Percentiles rank a stretch among this genome's conserved stretches.
phyloP scores from a whole-genome alignment of 2,329 filamentous ascomycete genomes.

The Alternaria sp. region DNA sequence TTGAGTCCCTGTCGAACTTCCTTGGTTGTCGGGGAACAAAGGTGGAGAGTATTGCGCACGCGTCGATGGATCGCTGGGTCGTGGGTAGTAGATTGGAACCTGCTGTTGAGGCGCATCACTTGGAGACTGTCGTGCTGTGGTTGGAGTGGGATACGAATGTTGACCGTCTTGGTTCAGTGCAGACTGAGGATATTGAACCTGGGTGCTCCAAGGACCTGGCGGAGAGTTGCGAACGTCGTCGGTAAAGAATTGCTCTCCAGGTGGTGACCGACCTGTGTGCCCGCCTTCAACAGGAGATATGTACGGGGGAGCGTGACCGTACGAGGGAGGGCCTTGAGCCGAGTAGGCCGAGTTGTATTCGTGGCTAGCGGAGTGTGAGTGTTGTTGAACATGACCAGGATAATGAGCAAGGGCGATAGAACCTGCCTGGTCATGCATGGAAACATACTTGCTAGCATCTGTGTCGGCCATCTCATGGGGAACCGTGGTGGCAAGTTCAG shows the following conservation, averaged over 20 bases:
- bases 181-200: constrained; percentile 24
- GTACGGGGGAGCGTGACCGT: constrained; percentile 12
- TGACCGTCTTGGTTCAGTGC: constrained; percentile 26
- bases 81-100: constrained; percentile 38
- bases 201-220: constrained; percentile 26
- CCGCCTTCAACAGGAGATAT: constrained; percentile 19
- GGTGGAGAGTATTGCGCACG: constrained; percentile 20
- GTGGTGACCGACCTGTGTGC: constrained; percentile 11
- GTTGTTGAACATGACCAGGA: constrained; percentile 17
- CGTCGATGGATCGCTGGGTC: constrained; percentile 26
- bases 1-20: constrained; percentile 21
- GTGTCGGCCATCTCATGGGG: constrained; percentile 39
- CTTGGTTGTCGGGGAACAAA: constrained; percentile 20
- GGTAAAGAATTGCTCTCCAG: constrained; percentile 18
- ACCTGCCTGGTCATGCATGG: constrained; percentile 31
- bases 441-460: constrained; percentile 35
- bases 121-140: constrained; percentile 19
- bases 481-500: constrained; percentile 40
- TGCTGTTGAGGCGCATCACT: constrained; percentile 19
- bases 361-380: constrained; percentile 29
- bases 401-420: constrained; percentile 17
- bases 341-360: constrained; percentile 25
- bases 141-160: constrained; percentile 32
- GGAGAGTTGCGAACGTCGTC: constrained; percentile 24
- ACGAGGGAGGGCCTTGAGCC: constrained; percentile 25